These are phyloP conservation scores for Mycena rosella DNA, from an alignment of 768 basidiomycete genomes.

Conservation along the genomic window DNA sequence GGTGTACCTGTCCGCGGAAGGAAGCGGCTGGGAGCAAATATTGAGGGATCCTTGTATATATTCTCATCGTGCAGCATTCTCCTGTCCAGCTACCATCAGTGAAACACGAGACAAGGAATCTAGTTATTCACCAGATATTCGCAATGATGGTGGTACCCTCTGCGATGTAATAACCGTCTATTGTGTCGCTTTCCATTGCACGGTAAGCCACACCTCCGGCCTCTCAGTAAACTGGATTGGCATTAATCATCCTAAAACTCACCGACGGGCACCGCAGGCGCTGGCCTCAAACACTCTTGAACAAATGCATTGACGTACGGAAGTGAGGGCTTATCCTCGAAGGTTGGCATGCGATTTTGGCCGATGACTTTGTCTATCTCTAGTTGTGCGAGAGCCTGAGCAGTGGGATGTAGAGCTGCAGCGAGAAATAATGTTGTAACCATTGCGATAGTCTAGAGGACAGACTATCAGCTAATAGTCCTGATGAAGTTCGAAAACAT, in stretches of 20 bases:
- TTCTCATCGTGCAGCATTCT: constrained; percentile 1
- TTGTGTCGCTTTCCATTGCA: neutral
- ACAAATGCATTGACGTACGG: neutral
- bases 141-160: constrained; percentile 1
- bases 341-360: neutral
- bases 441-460: neutral
- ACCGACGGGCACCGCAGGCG: neutral
- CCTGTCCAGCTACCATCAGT: too few relatives aligned
- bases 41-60: neutral
- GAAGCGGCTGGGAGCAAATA: neutral
- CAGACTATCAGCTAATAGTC: too few relatives aligned
- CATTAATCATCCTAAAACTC: neutral
- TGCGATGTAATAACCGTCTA: neutral
- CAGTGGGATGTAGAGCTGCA: neutral
- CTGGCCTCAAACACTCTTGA: neutral
- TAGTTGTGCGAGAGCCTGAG: constrained; percentile 2
- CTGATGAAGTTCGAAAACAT: neutral
- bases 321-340: neutral
- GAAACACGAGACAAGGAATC: too few relatives aligned
- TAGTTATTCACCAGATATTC: neutral
- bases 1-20: neutral
- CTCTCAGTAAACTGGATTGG: neutral
- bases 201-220: neutral
- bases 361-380: neutral
- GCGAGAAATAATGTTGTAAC: constrained; percentile 2